Base-by-base conservation (phyloP, 495 filamentous ascomycete genomes). In the Hypomontagnella monticulosa region DNA sequence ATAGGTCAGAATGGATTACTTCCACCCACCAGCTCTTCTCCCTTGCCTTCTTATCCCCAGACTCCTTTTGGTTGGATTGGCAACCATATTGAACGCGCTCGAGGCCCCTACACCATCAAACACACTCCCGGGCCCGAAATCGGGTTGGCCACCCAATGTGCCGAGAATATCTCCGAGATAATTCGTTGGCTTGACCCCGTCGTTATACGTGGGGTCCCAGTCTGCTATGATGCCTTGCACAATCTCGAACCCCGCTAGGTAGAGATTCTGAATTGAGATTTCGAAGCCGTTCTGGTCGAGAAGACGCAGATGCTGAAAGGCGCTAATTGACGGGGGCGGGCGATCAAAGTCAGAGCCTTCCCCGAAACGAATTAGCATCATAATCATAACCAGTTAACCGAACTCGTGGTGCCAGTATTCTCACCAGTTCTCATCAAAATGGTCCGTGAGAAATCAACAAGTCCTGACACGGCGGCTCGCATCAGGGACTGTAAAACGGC, bases 151-250 rank as follows among this genome's bases (percentile, higher is more conserved):
- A 11, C 89, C 88, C 36, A 91, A 65, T 6, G 84, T 84, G 7
- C 88, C 89, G 56, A 89, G 87, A 49, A 91, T 87, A 71, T 92
- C 88, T 6, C 90, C 90, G 32, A 93, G 78, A 61, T 92, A 92
- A 68, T 92, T 93, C 12, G 55, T 77, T 0, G 88, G 75, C 71
- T 84, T 80, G 48, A 92, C 73, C 10, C 90, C 89, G 16, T 67
- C 56, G 20, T 78, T 71, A 61, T 88, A 93, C 0, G 75, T 86
- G 12, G 55, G 63, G 4, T 87, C 63, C 90, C 90, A 93, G 1
- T 73, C 79, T 0, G 66, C 53, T 20, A 91, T 33, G 57, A 93
- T 89, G 1, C 89, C 90, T 58, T 86, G 70, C 2, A 92, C 84
- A 11, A 93, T 86, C 59, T 88, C 78, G 11, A 87, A 79, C 3